phyloP scores from a whole-genome alignment of 176 grass and related monocot genomes.

The Zizania latifolia region DNA sequence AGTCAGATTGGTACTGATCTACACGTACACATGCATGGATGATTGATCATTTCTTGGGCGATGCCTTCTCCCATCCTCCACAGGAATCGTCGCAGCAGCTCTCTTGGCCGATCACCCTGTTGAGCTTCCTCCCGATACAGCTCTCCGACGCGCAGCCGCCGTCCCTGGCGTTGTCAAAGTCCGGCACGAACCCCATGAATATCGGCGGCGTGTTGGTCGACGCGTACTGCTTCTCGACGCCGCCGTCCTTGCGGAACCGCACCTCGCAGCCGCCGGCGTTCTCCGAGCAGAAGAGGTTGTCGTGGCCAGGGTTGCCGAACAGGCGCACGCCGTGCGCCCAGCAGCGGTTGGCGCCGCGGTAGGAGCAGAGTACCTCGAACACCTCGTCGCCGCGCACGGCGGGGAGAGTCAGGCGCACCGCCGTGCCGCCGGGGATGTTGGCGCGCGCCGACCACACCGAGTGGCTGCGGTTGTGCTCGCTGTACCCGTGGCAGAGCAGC shows the following conservation, averaged over 20 bases:
- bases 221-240: constrained; percentile 55
- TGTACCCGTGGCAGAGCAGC: constrained; percentile 43
- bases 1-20: not conserved
- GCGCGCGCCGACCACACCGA: constrained; percentile 29
- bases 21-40: constrained; percentile 11
- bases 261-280: constrained; percentile 32
- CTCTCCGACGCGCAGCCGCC: constrained; percentile 28
- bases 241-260: constrained; percentile 47
- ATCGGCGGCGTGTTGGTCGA: constrained; percentile 22
- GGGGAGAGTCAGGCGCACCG: constrained; percentile 26
- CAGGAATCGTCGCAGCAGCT: constrained; percentile 54
- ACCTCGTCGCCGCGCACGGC: constrained; percentile 47
- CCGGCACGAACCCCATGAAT: constrained; percentile 53
- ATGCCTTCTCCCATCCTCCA: constrained; percentile 38
- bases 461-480: constrained; percentile 39
- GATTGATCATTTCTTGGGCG: constrained; percentile 3
- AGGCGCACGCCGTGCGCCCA: constrained; percentile 48
- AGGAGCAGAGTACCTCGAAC: constrained; percentile 56
- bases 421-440: constrained; percentile 21
- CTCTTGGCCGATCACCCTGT: constrained; percentile 53
- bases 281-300: constrained; percentile 46
- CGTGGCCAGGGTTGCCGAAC: constrained; percentile 47
- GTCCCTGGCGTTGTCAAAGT: constrained; percentile 58
- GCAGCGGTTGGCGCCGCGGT: constrained; percentile 55
- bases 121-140: constrained; percentile 42